Evolutionary conservation across 2,329 filamentous ascomycete genomes (phyloP), one percentile per base, ranked within the genome.

Genomic region (Hymenoscyphus linearis): DNA sequence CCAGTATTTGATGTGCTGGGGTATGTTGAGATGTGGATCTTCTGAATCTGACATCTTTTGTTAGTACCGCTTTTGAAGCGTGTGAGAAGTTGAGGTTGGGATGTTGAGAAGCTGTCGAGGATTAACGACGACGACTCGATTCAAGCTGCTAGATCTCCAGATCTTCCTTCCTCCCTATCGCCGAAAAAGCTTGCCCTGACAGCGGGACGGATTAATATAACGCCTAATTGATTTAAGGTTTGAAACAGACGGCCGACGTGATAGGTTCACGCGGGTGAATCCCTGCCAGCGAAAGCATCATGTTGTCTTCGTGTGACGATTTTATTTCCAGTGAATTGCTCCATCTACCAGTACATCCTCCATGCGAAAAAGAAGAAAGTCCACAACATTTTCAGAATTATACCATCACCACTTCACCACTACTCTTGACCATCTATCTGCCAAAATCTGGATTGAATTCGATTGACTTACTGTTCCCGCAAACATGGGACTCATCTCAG

Each of bases 1-100:
- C 88, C 93, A 99, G 82, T 97, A 99, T 72, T 89, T 91, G 73
- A 95, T 80, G 74, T 99, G 95, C 61, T 81, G 83, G 55, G 83
- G 79, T 61, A 80, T 84, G 71, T 89, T 78, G 64, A 89, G 76
- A n/a, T 60, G 57, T 4, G 60, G 26, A 26, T 72, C 67, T 2
- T 74, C 25, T 34, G 55, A 12, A 53, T 71, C 66, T 58, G 57
- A 64, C 67, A 72, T 71, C 34, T 53, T 59, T 47, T 16, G 44
- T 47, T 34, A 52, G 22, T 16, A 25, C 47, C 14, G n/a, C 6
- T 3, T 37, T 25, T 22, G 40, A 9, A 36, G 18, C 22, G 10
- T 37, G 44, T 22, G 25, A 47, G 47, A 18, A 44, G 26, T 35
- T 50, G 26, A 34, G 26, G 13, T 13, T 16, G 7, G 5, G 3